phyloP scores from a whole-genome alignment of 106 monocot species.

The Dioscorea dumetorum region DNA sequence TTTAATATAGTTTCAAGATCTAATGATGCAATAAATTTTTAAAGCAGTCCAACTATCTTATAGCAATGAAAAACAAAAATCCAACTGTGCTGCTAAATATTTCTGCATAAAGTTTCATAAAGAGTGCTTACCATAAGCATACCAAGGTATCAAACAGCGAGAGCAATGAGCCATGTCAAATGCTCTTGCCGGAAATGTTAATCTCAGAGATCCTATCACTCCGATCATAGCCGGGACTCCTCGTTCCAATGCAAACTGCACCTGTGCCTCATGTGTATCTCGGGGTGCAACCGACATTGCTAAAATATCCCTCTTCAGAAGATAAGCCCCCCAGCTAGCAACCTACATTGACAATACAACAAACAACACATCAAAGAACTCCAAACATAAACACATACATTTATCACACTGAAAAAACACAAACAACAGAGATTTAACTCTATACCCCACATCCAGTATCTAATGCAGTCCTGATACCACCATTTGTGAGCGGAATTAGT shows the following conservation, averaged over 20 bases:
- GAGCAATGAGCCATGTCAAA: slow-evolving; percentile 60
- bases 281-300: slow-evolving; percentile 47
- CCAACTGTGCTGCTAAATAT: too few relatives aligned
- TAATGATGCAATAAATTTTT: too few relatives aligned
- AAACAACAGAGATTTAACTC: neutral
- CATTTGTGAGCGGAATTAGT: slow-evolving; percentile 39
- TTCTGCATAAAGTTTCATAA: neutral
- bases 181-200: slow-evolving; percentile 49
- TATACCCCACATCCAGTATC: slow-evolving; percentile 76
- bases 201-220: slow-evolving; percentile 36
- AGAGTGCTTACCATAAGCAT: slow-evolving; percentile 22
- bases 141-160: slow-evolving; percentile 60
- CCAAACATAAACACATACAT: neutral
- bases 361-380: neutral
- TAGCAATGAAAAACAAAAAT: too few relatives aligned
- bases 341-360: slow-evolving; percentile 26
- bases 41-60: too few relatives aligned
- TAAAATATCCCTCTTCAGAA: slow-evolving; percentile 36
- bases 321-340: slow-evolving; percentile 69
- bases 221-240: slow-evolving; percentile 81
- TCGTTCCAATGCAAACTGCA: slow-evolving; percentile 66
- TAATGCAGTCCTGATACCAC: slow-evolving; percentile 56
- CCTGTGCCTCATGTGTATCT: slow-evolving; percentile 54
- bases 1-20: neutral
- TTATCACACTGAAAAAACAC: neutral